A percentile compares a stretch with the other conserved stretches of the same genome.
Conservation (phyloP, 2,329 filamentous ascomycete species). For the Exophiala viscosa region DNA sequence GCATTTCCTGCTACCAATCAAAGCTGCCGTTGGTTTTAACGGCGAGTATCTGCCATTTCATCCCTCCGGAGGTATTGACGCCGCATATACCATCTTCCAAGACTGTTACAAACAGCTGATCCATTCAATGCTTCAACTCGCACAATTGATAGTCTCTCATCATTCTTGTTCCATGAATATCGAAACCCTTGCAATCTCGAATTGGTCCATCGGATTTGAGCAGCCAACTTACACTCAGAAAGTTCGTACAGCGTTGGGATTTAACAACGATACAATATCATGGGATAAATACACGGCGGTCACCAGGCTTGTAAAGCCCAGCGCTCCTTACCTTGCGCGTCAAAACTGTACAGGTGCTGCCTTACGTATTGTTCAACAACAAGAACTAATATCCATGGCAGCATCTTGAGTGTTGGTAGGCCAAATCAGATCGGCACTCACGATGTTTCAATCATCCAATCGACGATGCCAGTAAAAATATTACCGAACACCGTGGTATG, state of each 20-base stretch:
- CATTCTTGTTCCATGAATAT: neutral
- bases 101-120: conserved; percentile 1
- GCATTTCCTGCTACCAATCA: neutral
- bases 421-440: too few relatives aligned
- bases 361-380: too few relatives aligned
- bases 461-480: too few relatives aligned
- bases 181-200: neutral
- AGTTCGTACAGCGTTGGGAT: conserved; percentile 2
- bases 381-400: too few relatives aligned
- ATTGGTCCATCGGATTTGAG: neutral
- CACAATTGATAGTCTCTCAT: neutral
- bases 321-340: too few relatives aligned
- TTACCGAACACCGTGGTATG: too few relatives aligned
- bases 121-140: conserved; percentile 4
- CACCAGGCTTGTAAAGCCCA: too few relatives aligned
- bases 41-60: conserved; percentile 5
- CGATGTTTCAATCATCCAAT: too few relatives aligned
- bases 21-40: neutral
- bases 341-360: too few relatives aligned
- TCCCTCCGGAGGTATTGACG: neutral
- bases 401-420: too few relatives aligned
- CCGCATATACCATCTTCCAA: neutral
- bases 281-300: neutral
- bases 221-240: neutral
- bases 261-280: neutral